Percentiles rank a stretch among this genome's conserved stretches.
Evolutionary conservation across 495 filamentous ascomycete genomes (phyloP).

Genomic region (Pseudomonodictys pantanalensis): DNA sequence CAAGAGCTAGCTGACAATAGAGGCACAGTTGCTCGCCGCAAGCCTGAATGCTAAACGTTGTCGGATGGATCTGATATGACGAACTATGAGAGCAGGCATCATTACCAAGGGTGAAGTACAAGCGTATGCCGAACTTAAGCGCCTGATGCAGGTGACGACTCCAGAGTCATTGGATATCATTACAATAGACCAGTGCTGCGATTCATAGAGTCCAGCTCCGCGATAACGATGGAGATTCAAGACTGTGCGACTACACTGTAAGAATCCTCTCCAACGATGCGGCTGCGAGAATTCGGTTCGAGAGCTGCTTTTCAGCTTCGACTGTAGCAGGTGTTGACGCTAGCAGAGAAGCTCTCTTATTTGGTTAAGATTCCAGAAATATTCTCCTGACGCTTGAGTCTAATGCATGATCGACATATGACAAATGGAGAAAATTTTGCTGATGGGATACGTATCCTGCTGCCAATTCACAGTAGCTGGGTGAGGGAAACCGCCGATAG

Average conservation of each 20-base stretch:
- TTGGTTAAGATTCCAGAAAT: background rate
- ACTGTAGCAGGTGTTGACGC: background rate
- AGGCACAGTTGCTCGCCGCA: background rate
- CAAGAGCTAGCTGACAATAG: background rate
- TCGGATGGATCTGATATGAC: background rate
- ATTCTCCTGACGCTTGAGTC: background rate
- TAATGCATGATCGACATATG: background rate
- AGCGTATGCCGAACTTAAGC: background rate
- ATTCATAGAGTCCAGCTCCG: background rate
- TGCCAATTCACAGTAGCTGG: background rate
- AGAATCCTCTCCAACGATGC: background rate
- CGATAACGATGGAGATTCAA: background rate
- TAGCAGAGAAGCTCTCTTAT: background rate
- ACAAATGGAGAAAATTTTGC: background rate
- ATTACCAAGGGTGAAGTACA: background rate
- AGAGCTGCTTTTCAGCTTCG: background rate
- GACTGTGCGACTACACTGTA: background rate
- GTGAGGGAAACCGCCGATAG: background rate
- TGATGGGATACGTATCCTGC: background rate
- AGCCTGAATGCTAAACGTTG: background rate
- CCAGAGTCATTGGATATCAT: background rate
- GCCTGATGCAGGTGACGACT: background rate
- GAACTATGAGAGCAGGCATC: background rate
- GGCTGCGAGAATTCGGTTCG: background rate
- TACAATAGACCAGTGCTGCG: background rate